These are phyloP conservation scores for Saccharomycopsis schoenii DNA, from an alignment of 805 yeast species.

Conservation along the genomic window DNA sequence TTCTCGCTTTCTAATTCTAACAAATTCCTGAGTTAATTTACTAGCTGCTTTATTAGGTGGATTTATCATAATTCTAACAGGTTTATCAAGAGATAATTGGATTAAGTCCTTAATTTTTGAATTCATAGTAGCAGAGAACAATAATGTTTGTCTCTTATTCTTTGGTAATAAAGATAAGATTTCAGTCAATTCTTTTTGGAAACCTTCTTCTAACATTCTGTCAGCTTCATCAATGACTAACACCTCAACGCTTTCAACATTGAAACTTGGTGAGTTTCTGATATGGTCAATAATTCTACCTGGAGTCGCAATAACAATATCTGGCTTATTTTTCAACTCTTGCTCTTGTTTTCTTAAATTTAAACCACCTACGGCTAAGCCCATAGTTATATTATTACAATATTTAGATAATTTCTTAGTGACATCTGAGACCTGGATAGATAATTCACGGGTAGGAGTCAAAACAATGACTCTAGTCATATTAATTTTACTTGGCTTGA, in stretches of 20 bases:
- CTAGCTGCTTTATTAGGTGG: slow-evolving; percentile 92
- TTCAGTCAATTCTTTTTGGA: slow-evolving; percentile 89
- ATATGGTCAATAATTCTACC: slow-evolving; percentile 98
- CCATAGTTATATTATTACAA: slow-evolving; percentile 70
- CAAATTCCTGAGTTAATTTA: slow-evolving; percentile 89
- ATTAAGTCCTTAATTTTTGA: slow-evolving; percentile 81
- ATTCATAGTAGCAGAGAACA: slow-evolving; percentile 98
- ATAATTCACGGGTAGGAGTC: slow-evolving; percentile 96
- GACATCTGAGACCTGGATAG: slow-evolving; percentile 92
- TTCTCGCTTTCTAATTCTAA: slow-evolving; percentile 88
- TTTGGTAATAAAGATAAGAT: slow-evolving; percentile 79
- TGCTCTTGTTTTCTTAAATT: slow-evolving; percentile 94
- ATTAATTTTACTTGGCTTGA: slow-evolving; percentile 77
- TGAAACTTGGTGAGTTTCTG: slow-evolving; percentile 87
- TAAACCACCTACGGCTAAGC: slow-evolving; percentile 96
- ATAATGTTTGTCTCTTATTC: slow-evolving; percentile 75
- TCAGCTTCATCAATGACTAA: slow-evolving; percentile 96
- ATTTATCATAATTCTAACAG: slow-evolving; percentile 91
- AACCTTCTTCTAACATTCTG: slow-evolving; percentile 98
- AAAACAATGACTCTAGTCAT: slow-evolving; percentile 85
- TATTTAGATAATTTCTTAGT: slow-evolving; percentile 76
- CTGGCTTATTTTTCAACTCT: slow-evolving; percentile 85
- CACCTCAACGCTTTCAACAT: slow-evolving; percentile 84
- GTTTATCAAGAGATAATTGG: slow-evolving; percentile 78
- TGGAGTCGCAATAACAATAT: slow-evolving; percentile 94